Evolutionary conservation across 1,284 basidiomycete genomes (phyloP), one percentile per base, ranked within the genome.

Genomic region (Takashimella koratensis): DNA sequence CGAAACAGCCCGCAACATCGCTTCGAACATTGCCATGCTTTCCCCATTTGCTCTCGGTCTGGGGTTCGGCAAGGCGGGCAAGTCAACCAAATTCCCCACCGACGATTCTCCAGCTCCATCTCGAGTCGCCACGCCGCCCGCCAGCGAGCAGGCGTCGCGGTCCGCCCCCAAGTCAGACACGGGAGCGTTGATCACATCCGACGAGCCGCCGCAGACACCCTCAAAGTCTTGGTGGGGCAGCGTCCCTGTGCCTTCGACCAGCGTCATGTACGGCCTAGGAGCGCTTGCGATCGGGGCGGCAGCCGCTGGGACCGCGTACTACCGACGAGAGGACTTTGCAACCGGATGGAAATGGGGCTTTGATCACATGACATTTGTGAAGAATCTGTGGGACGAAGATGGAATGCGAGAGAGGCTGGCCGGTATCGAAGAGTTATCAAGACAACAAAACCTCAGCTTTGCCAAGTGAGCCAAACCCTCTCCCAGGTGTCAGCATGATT

Each of bases 281-380:
- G 89, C 58, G 79, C 84, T 57, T 56, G 78, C 91, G 0, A 57
- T 91, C 1, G 91, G 90, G 1, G 88, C 88, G 1, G 90, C 88
- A 0, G 89, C 89, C 2, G 87, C 87, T n/a, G 87, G 88, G 0
- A 83, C 86, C 1, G 88, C 86, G 4, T 92, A 90, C 66, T 87
- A 86, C 73, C 84, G 84, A 55, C 81, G 86, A 44, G 71, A 76
- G 25, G 86, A 90, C 25, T 77, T 94, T 40, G 81, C 81, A 4
- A 79, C 80, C 25, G 84, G 88, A 2, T 88, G 87, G 65, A 79
- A 80, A 13, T 94, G 86, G 85, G 84, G 86, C 3, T 84, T 82
- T 20, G 92, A 95, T 59, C 94, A 98, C 73, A 84, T 96, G 82
- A 87, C 86, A 64, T 98, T 90, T 71, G 86, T 96, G 13, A 84